These are phyloP conservation scores for Solanum hybrid DNA, from an alignment of 305 asterid genomes.

Conservation along the genomic window DNA sequence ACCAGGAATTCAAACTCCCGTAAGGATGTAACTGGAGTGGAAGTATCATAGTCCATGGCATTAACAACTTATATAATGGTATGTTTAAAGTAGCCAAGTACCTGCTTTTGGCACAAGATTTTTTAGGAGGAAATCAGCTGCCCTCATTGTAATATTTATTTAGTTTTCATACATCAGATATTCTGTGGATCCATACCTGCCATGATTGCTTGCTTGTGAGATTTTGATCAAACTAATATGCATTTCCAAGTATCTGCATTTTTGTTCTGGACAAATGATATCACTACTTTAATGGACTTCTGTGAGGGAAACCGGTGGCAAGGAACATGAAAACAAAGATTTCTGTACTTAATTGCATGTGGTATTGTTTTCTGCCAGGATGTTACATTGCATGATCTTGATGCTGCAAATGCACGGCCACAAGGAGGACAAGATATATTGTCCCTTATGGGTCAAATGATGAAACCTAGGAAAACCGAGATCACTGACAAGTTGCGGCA, in stretches of 20 bases:
- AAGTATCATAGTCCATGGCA: conserved; percentile 17
- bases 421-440: conserved; percentile 98
- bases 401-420: conserved; percentile 98
- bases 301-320: neutral
- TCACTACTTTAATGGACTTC: neutral
- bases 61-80: neutral
- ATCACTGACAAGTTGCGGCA: conserved; percentile 88
- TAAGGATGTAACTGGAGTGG: neutral
- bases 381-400: conserved; percentile 89
- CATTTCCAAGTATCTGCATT: neutral
- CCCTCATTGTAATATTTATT: neutral
- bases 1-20: neutral
- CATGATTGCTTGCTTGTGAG: neutral
- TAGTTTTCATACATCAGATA: neutral
- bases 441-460: conserved; percentile 95
- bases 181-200: neutral
- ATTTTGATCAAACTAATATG: neutral
- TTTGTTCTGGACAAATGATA: neutral
- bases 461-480: conserved; percentile 97
- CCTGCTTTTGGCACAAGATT: neutral
- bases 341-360: neutral
- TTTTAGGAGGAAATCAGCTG: neutral
- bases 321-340: neutral
- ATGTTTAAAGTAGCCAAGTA: neutral
- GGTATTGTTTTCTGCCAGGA: conserved; percentile 32